Evolutionary conservation across 2,329 filamentous ascomycete species (phyloP), one percentile per base, ranked within the genome.

Genomic region (Ophiostoma triangulosporum): DNA sequence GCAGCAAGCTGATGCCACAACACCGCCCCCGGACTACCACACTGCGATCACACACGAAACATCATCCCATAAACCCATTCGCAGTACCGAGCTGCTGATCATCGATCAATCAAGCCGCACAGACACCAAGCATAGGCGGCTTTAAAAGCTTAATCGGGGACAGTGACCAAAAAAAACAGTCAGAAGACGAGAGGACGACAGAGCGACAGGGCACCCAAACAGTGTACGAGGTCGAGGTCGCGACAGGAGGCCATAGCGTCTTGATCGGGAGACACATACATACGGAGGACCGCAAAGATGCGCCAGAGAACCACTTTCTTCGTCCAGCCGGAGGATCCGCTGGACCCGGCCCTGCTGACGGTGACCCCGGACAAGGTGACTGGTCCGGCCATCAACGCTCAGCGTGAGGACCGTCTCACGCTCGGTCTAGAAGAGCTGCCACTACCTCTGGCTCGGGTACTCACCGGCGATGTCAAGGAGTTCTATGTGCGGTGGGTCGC

Each of bases 401-500:
- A 81, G 14, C 83, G 87, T 59, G 87, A 97, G 68, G 86, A 93
- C 64, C 80, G 84, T 56, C 68, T 91, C 60, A 95, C 88, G 1
- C 68, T 93, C 57, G 74, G 77, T 35, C 69, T 89, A 20, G 73
- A 82, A 49, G 88, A 95, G 70, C 75, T 96, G 38, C 85, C 88
- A 4, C 63, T 69, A 15, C 81, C 87, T 66, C 66, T 93, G 15
- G 75, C 74, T 56, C 67, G 74, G 26, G 68, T 84, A 14, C 70
- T 95, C 26, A 72, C 75, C 52, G 72, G 78, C 61, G 48, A 26
- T 24, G 80, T 78, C 58, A 78, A 84, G 61, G 82, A 88, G 65
- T 69, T 96, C 40, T 85, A 91, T 66, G 70, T 96, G 55, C 80
- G 85, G 64, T 95, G 89, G 87, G 75, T 78, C n/a, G 78, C 81